Conservation (phyloP, 2,329 filamentous ascomycete species). For the Cercospora zeina region DNA sequence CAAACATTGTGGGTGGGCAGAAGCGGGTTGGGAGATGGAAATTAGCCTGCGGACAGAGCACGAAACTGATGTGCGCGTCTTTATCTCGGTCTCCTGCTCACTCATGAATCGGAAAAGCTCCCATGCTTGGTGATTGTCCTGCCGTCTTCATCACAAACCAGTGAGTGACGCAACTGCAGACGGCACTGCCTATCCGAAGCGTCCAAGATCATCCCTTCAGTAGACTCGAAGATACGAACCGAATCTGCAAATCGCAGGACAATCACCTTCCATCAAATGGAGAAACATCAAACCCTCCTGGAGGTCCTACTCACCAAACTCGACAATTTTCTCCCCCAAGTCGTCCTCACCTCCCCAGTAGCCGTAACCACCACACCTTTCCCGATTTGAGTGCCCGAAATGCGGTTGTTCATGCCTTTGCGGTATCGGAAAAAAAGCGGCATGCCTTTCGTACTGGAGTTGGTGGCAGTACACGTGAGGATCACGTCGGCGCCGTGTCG, state of each 20-base stretch:
- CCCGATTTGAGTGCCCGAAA: background rate
- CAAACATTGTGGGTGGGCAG: too few species aligned
- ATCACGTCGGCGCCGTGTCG: background rate
- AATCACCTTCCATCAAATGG: background rate
- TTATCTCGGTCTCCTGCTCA: background rate
- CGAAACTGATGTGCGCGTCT: background rate
- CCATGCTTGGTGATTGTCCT: too few species aligned
- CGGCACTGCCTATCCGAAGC: too few species aligned
- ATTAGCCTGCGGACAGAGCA: background rate
- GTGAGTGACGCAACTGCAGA: too few species aligned
- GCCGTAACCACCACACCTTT: background rate
- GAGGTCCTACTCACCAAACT: background rate
- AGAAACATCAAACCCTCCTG: background rate
- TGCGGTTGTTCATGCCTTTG: background rate
- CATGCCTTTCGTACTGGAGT: slow-evolving; percentile 6
- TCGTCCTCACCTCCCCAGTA: background rate
- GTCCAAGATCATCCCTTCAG: too few species aligned
- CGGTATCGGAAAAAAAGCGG: background rate
- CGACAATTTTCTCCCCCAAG: slow-evolving; percentile 5
- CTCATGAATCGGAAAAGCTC: background rate
- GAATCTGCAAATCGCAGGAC: too few species aligned
- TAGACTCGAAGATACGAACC: too few species aligned
- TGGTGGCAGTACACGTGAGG: slow-evolving; percentile 13
- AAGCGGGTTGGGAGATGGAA: too few species aligned
- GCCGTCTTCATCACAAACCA: too few species aligned